Percentiles rank a stretch among this genome's conserved stretches.
These are phyloP conservation scores for Chlamydomonas applanata DNA, from an alignment of 139 green algal genomes.

Conservation along the genomic window DNA sequence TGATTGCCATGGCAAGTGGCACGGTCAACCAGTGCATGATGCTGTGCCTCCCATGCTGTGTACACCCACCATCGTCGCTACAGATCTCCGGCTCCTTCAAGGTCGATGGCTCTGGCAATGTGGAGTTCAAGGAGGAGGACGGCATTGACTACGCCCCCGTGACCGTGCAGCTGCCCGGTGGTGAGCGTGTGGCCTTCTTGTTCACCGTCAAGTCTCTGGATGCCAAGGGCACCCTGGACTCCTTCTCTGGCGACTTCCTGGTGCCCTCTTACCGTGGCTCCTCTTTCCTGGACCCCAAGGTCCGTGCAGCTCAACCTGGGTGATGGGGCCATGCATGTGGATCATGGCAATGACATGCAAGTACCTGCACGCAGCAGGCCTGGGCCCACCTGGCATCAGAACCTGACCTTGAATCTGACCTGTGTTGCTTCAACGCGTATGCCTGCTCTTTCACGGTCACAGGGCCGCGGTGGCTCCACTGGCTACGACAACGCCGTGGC, in stretches of 20 bases:
- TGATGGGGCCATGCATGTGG: background rate
- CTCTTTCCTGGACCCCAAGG: slow-evolving; percentile 99
- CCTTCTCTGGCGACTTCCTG: slow-evolving; percentile 93
- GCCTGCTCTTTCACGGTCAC: too few species aligned
- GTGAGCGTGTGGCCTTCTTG: slow-evolving; percentile 98
- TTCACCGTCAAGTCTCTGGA: slow-evolving; percentile 98
- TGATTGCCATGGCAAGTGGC: too few species aligned
- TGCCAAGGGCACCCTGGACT: slow-evolving; percentile 82
- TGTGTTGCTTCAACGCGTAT: too few species aligned
- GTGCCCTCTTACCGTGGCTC: slow-evolving; percentile 98
- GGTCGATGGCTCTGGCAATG: slow-evolving; percentile 80
- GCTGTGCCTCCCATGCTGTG: too few species aligned
- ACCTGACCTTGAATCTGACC: too few species aligned
- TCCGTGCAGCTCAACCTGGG: slow-evolving; percentile 12
- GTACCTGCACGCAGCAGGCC: background rate
- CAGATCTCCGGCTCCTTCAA: slow-evolving; percentile 68
- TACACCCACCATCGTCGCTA: background rate
- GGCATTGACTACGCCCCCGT: slow-evolving; percentile 97
- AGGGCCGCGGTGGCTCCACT: slow-evolving; percentile 90
- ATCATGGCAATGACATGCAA: background rate
- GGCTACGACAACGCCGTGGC: slow-evolving; percentile 97
- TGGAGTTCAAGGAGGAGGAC: slow-evolving; percentile 94
- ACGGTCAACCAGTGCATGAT: too few species aligned
- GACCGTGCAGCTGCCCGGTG: slow-evolving; percentile 97
- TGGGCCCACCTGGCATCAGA: background rate